Evolutionary conservation across 164 flowering plant genomes (phyloP).

Genomic region (Magnolia changhungtana): DNA sequence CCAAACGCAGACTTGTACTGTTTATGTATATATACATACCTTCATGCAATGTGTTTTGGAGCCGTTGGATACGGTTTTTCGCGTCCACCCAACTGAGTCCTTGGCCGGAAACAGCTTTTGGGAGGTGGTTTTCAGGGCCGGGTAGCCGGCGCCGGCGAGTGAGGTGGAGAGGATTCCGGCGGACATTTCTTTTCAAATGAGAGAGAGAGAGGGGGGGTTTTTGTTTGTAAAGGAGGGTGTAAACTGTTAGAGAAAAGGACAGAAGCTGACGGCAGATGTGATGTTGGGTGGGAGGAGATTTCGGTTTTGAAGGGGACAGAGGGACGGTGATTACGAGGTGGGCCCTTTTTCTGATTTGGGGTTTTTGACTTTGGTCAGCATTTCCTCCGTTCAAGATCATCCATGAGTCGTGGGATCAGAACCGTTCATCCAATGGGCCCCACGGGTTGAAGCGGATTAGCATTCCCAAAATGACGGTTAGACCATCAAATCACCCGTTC

Average conservation of each 20-base stretch:
- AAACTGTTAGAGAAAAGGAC: neutral
- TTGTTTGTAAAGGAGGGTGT: neutral
- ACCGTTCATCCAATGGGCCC: neutral
- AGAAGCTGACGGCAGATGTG: constrained; percentile 2
- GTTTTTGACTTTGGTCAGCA: neutral
- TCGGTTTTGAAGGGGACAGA: neutral
- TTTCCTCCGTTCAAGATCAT: neutral
- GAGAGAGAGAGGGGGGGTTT: constrained; percentile 3
- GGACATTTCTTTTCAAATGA: constrained; percentile 29
- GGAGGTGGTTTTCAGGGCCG: constrained; percentile 31
- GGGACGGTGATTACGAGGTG: constrained; percentile 2
- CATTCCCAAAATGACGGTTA: no score
- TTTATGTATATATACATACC: constrained; percentile 26
- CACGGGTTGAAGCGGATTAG: no score
- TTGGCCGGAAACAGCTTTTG: constrained; percentile 30
- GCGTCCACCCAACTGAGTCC: constrained; percentile 39
- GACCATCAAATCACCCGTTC: no score
- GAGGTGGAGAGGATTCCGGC: constrained; percentile 33
- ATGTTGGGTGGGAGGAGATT: neutral
- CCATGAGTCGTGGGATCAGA: neutral
- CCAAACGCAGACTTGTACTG: no score
- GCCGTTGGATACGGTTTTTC: constrained; percentile 55
- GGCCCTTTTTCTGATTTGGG: neutral
- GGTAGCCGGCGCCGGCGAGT: constrained; percentile 23
- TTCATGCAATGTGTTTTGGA: constrained; percentile 60